Evolutionary conservation across 306 rosid species (phyloP).

Genomic region (Fragaria ananassa): DNA sequence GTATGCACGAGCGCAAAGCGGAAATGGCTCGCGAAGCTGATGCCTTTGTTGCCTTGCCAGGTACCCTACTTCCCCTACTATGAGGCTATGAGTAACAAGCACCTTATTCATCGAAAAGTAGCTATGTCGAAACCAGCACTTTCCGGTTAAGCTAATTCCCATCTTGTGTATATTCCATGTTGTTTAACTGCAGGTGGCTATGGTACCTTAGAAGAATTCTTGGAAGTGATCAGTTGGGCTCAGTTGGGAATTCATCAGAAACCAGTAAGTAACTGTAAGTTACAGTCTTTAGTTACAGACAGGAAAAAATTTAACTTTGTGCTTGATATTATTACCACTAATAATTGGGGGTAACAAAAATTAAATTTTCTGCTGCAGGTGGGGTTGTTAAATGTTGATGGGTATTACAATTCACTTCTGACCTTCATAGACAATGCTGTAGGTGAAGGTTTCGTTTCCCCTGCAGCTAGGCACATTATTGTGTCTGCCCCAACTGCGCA

Average conservation of each 20-base stretch:
- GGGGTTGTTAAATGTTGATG: constrained; percentile 93
- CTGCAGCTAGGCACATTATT: constrained; percentile 91
- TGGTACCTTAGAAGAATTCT: constrained; percentile 81
- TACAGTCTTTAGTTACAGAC: not conserved
- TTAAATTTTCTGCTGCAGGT: constrained; percentile 45
- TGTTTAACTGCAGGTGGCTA: constrained; percentile 63
- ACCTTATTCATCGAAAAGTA: not conserved
- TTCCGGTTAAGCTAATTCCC: not conserved
- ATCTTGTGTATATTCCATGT: not conserved
- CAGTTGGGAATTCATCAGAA: constrained; percentile 88
- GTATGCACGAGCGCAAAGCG: constrained; percentile 96
- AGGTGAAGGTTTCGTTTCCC: constrained; percentile 81
- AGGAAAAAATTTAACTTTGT: not conserved
- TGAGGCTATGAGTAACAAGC: not conserved
- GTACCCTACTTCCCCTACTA: constrained; percentile 23
- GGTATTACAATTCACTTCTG: constrained; percentile 76
- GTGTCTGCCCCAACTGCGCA: constrained; percentile 95
- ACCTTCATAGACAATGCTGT: constrained; percentile 92
- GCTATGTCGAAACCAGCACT: not conserved
- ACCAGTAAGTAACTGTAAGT: constrained; percentile 46
- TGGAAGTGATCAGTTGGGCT: constrained; percentile 94
- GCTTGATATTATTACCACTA: not conserved
- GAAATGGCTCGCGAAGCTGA: constrained; percentile 96
- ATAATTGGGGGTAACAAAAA: not conserved
- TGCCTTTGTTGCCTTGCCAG: constrained; percentile 92